Conservation (phyloP, 1,139 yeast genomes). For the Debaryomyces fabryi region DNA sequence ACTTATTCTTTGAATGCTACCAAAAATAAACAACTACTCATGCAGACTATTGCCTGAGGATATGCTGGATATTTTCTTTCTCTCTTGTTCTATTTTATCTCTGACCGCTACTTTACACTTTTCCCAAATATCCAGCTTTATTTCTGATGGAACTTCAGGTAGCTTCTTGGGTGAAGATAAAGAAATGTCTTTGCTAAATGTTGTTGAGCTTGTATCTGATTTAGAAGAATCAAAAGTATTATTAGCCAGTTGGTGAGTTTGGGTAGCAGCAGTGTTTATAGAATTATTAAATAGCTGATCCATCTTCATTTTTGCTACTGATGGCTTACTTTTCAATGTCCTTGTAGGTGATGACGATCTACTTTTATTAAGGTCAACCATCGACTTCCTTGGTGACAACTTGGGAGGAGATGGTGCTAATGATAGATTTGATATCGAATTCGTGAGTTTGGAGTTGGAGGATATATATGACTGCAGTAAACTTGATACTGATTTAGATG, state of each 20-base stretch:
- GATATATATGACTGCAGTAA: background rate
- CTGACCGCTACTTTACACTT: slow-evolving; percentile 32
- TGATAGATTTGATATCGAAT: slow-evolving; percentile 2
- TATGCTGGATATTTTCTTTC: slow-evolving; percentile 7
- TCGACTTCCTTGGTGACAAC: slow-evolving; percentile 23
- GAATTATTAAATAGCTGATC: slow-evolving; percentile 31
- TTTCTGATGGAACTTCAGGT: background rate
- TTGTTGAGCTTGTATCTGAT: slow-evolving; percentile 9
- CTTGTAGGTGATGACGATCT: slow-evolving; percentile 17
- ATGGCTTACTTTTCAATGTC: slow-evolving; percentile 24
- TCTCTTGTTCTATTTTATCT: slow-evolving; percentile 26
- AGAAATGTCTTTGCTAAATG: background rate
- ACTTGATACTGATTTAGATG: slow-evolving; percentile 8
- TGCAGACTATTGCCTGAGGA: background rate
- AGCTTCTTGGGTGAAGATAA: background rate
- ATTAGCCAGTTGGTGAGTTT: slow-evolving; percentile 8
- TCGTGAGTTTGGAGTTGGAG: slow-evolving; percentile 4
- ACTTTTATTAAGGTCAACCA: slow-evolving; percentile 14
- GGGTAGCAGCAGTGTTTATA: slow-evolving; percentile 18
- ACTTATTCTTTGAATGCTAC: background rate
- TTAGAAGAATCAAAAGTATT: background rate
- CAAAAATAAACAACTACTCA: slow-evolving; percentile 2
- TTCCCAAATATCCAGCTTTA: slow-evolving; percentile 24
- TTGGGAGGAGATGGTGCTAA: slow-evolving; percentile 15
- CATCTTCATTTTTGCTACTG: slow-evolving; percentile 26